These are phyloP conservation scores for Cryptococcus sp. DNA, from an alignment of 1,284 basidiomycete species.

Conservation along the genomic window DNA sequence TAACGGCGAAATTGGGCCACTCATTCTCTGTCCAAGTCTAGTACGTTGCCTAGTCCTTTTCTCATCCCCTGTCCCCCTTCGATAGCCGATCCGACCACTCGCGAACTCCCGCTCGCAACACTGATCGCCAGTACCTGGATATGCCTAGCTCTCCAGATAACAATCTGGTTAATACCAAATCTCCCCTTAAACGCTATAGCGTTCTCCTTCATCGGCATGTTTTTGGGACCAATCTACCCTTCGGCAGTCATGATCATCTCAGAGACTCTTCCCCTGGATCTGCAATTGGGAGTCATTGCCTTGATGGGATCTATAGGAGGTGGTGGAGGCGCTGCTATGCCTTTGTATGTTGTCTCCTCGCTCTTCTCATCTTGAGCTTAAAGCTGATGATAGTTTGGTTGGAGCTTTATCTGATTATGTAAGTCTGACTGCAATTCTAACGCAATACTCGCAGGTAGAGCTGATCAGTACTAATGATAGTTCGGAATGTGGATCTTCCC, in stretches of 20 bases:
- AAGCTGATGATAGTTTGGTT: background rate
- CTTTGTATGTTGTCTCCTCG: slow-evolving; percentile 50
- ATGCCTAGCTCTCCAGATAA: slow-evolving; percentile 50
- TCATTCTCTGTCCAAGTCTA: slow-evolving; percentile 21
- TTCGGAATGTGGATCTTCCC: background rate
- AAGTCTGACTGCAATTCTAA: background rate
- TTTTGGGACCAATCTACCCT: slow-evolving; percentile 56
- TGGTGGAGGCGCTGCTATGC: slow-evolving; percentile 59
- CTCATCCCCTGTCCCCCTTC: background rate
- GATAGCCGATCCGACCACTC: background rate
- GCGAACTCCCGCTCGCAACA: background rate
- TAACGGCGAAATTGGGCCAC: slow-evolving; percentile 23
- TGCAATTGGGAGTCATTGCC: slow-evolving; percentile 59
- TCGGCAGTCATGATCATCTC: slow-evolving; percentile 59
- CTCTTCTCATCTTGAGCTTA: background rate
- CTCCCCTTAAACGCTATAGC: slow-evolving; percentile 57
- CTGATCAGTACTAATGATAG: background rate
- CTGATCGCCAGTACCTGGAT: slow-evolving; percentile 8
- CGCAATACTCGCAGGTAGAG: background rate
- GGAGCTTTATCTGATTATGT: background rate
- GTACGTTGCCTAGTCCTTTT: slow-evolving; percentile 1
- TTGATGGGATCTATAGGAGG: slow-evolving; percentile 59
- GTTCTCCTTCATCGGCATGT: slow-evolving; percentile 55
- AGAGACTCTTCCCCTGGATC: slow-evolving; percentile 56
- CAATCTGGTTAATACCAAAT: slow-evolving; percentile 60